Evolutionary conservation across 2,329 filamentous ascomycete genomes (phyloP).

Genomic region (Cladophialophora immunda): DNA sequence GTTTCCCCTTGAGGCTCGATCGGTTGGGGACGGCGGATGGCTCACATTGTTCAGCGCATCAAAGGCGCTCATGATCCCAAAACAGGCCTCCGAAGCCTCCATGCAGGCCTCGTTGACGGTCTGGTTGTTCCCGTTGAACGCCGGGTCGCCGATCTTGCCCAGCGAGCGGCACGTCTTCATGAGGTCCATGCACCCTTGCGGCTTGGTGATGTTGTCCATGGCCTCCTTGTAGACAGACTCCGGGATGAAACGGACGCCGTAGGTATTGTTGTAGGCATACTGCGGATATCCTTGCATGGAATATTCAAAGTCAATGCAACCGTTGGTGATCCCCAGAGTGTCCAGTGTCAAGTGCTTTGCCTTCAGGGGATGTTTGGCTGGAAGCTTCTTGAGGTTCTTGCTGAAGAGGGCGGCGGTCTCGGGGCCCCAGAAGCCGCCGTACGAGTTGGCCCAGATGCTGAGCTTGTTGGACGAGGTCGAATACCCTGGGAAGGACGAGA

Average conservation of each 20-base stretch:
- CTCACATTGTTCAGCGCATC: constrained; percentile 42
- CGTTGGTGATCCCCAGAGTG: constrained; percentile 65
- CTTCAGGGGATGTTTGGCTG: constrained; percentile 23
- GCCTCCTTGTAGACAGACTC: constrained; percentile 57
- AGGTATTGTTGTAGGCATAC: constrained; percentile 67
- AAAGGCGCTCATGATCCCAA: constrained; percentile 51
- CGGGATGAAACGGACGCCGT: constrained; percentile 61
- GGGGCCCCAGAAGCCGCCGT: constrained; percentile 55
- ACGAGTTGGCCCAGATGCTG: constrained; percentile 52
- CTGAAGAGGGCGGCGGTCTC: constrained; percentile 48
- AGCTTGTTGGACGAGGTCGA: constrained; percentile 57
- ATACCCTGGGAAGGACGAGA: constrained; percentile 68
- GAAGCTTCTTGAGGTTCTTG: constrained; percentile 26
- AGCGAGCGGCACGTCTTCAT: constrained; percentile 61
- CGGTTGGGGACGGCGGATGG: neutral
- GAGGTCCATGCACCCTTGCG: constrained; percentile 63
- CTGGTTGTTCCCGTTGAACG: constrained; percentile 55
- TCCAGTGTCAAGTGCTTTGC: constrained; percentile 48
- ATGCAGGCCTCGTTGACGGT: constrained; percentile 57
- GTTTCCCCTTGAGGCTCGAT: neutral
- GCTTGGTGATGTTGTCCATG: constrained; percentile 54
- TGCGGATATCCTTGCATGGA: constrained; percentile 59
- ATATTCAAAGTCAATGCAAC: constrained; percentile 61
- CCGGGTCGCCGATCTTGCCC: constrained; percentile 59
- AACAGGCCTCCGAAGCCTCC: constrained; percentile 57